Percentiles rank a stretch among this genome's conserved stretches.
Evolutionary conservation across 2,329 filamentous ascomycete genomes (phyloP).

Genomic region (Cladobotryum protrusum): DNA sequence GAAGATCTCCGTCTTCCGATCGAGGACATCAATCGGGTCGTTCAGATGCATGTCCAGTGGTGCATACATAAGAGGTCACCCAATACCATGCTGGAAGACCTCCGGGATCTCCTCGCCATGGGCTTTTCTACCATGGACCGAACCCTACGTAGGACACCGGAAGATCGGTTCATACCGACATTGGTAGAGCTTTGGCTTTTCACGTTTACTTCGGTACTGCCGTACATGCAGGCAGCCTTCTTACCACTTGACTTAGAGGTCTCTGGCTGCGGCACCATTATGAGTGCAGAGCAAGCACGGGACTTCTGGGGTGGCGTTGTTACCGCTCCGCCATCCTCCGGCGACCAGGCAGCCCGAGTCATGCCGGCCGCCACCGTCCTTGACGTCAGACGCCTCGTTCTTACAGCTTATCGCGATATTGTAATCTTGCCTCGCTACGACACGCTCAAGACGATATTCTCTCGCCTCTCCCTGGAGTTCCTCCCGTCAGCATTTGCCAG

Average conservation of each 20-base stretch:
- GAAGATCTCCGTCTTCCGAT: conserved; percentile 74
- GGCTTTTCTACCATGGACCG: conserved; percentile 85
- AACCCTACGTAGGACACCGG: conserved; percentile 68
- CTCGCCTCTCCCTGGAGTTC: conserved; percentile 79
- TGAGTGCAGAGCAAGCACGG: conserved; percentile 69
- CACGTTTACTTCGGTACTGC: conserved; percentile 82
- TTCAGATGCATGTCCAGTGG: conserved; percentile 71
- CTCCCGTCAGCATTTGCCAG: conserved; percentile 48
- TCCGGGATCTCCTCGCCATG: conserved; percentile 67
- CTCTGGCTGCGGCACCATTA: conserved; percentile 71
- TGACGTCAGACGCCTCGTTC: conserved; percentile 81
- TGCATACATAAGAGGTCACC: conserved; percentile 70
- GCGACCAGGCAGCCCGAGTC: conserved; percentile 33
- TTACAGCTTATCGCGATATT: conserved; percentile 81
- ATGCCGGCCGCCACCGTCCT: conserved; percentile 52
- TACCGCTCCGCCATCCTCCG: conserved; percentile 28
- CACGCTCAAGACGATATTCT: conserved; percentile 82
- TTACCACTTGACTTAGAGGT: conserved; percentile 91
- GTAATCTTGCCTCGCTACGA: conserved; percentile 88
- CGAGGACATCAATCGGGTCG: conserved; percentile 76
- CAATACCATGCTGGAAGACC: conserved; percentile 65
- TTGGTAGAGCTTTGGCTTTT: conserved; percentile 92
- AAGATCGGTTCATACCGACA: conserved; percentile 83
- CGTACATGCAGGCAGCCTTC: conserved; percentile 93
- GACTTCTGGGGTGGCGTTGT: conserved; percentile 84